These are phyloP conservation scores for Didymosphaeria variabile DNA, from an alignment of 2,329 filamentous ascomycete species.

Conservation along the genomic window DNA sequence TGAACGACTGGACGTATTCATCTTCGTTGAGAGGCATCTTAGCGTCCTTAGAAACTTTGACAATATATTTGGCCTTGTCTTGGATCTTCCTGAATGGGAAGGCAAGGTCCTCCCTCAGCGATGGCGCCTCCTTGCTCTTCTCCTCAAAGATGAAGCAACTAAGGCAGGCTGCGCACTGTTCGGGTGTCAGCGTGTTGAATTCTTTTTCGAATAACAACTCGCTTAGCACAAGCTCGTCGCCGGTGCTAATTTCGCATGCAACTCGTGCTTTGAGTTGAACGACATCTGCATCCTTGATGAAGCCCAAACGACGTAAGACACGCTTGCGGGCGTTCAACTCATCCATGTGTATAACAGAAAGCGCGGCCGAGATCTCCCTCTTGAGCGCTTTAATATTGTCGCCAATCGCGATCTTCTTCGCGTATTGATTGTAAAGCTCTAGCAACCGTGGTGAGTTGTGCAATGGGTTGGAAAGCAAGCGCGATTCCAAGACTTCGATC, in stretches of 20 bases:
- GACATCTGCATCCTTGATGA: conserved; percentile 95
- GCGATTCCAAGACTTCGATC: conserved; percentile 95
- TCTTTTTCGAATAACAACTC: conserved; percentile 96
- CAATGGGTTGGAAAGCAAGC: conserved; percentile 85
- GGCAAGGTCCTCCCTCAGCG: conserved; percentile 81
- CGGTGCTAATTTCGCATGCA: conserved; percentile 96
- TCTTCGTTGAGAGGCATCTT: conserved; percentile 96
- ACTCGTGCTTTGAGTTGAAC: conserved; percentile 97
- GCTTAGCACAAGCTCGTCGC: conserved; percentile 90
- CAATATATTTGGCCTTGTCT: conserved; percentile 84
- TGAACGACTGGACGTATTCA: conserved; percentile 88
- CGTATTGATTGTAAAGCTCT: conserved; percentile 87
- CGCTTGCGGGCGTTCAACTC: conserved; percentile 96
- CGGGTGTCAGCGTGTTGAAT: conserved; percentile 93
- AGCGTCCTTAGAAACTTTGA: conserved; percentile 93
- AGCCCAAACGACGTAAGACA: conserved; percentile 89
- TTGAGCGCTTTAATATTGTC: conserved; percentile 88
- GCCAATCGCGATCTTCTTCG: conserved; percentile 76
- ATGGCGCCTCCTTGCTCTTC: conserved; percentile 78
- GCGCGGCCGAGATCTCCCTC: conserved; percentile 83
- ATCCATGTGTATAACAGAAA: conserved; percentile 91
- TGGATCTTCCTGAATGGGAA: conserved; percentile 90
- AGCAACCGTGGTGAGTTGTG: conserved; percentile 88
- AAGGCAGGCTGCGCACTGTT: conserved; percentile 84
- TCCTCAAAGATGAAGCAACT: conserved; percentile 98